These are phyloP conservation scores for Fusarium fujikuroi DNA, from an alignment of 2,329 filamentous ascomycete genomes.

Conservation along the genomic window DNA sequence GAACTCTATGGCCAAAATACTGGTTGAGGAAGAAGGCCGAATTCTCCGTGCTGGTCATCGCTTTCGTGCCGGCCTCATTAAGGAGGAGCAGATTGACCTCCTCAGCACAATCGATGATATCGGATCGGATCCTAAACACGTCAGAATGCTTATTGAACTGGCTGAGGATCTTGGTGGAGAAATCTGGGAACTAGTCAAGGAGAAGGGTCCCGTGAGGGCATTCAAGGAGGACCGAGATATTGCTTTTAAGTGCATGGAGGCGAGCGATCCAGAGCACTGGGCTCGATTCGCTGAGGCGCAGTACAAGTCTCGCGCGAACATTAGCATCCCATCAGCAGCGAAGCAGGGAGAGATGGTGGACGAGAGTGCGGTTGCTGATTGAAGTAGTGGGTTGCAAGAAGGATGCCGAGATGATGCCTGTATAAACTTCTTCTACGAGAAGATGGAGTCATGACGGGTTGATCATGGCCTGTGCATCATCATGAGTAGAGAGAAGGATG, in stretches of 20 bases:
- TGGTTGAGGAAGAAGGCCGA: constrained; percentile 68
- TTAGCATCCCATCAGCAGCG: constrained; percentile 48
- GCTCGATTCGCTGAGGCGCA: constrained; percentile 70
- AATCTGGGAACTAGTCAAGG: constrained; percentile 63
- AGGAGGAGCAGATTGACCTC: constrained; percentile 62
- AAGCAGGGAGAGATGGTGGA: constrained; percentile 46
- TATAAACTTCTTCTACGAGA: neutral
- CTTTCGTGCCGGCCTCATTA: constrained; percentile 65
- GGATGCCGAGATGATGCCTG: neutral
- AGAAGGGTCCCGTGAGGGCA: constrained; percentile 68
- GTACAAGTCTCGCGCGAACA: constrained; percentile 67
- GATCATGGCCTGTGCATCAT: constrained; percentile 19
- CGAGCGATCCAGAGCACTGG: constrained; percentile 74
- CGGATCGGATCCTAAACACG: constrained; percentile 61
- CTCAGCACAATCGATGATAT: constrained; percentile 62
- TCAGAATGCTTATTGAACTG: constrained; percentile 67
- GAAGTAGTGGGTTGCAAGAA: constrained; percentile 13
- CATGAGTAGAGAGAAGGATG: constrained; percentile 8
- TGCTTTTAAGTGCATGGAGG: constrained; percentile 61
- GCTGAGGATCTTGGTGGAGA: constrained; percentile 72
- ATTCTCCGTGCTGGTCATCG: constrained; percentile 66
- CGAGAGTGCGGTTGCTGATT: constrained; percentile 58
- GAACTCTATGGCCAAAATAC: constrained; percentile 64
- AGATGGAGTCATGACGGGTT: neutral
- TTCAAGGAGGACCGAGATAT: constrained; percentile 68